These are phyloP conservation scores for Xylaria sp. DNA, from an alignment of 2,329 filamentous ascomycete species.

Conservation along the genomic window DNA sequence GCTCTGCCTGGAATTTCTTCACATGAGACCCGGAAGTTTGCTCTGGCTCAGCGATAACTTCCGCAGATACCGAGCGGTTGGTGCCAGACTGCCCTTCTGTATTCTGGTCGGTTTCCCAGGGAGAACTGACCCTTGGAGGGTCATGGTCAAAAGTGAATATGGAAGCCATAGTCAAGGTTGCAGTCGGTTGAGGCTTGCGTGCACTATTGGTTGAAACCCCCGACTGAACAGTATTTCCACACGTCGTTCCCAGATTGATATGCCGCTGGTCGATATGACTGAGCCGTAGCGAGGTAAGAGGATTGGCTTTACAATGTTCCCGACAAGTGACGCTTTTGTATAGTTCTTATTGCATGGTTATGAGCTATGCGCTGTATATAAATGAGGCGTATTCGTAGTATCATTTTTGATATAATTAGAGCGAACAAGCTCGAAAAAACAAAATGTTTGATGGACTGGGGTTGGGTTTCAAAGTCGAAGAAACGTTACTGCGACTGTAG, in stretches of 20 bases:
- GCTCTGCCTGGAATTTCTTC: constrained; percentile 80
- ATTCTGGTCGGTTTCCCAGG: constrained; percentile 72
- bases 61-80: constrained; percentile 39
- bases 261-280: background rate
- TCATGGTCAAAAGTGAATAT: constrained; percentile 95
- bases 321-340: constrained; percentile 9
- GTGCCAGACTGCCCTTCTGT: constrained; percentile 39
- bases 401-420: constrained; percentile 43
- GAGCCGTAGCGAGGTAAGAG: background rate
- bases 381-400: constrained; percentile 40
- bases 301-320: constrained; percentile 16
- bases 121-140: constrained; percentile 84
- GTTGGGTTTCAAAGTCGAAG: background rate
- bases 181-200: background rate
- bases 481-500: constrained; percentile 2
- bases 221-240: background rate
- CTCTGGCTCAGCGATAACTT: constrained; percentile 32
- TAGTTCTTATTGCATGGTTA: constrained; percentile 33
- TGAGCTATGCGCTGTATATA: constrained; percentile 32
- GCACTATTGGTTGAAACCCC: background rate
- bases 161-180: constrained; percentile 70
- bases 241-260: background rate
- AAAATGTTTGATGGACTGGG: constrained; percentile 1
- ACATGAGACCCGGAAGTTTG: constrained; percentile 43
- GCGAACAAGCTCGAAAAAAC: constrained; percentile 20